These are phyloP conservation scores for Cynara cardunculus DNA, from an alignment of 129 eudicot genomes.

Conservation along the genomic window DNA sequence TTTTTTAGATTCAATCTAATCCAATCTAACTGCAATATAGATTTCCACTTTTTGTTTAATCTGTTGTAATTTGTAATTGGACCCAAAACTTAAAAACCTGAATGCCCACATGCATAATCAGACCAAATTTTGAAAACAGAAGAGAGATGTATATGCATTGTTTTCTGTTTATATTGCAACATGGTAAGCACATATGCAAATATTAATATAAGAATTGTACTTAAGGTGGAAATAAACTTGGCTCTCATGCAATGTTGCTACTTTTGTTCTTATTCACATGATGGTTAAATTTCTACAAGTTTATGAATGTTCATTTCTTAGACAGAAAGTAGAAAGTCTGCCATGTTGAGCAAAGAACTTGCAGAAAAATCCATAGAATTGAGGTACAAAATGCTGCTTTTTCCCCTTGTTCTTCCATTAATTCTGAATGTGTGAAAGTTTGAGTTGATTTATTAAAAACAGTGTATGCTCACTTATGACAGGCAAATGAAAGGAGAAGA, in stretches of 20 bases:
- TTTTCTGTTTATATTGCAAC: background rate
- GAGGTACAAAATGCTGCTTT: conserved; percentile 12
- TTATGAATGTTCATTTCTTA: conserved; percentile 17
- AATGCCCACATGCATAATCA: background rate
- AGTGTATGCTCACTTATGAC: background rate
- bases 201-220: background rate
- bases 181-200: background rate
- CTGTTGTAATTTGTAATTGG: too few relatives aligned
- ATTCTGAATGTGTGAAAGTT: background rate
- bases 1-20: too few relatives aligned
- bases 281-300: background rate
- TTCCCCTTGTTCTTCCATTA: background rate
- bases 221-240: background rate
- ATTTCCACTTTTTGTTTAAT: background rate
- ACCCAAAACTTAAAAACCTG: background rate
- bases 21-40: too few relatives aligned
- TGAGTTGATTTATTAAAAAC: background rate
- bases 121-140: background rate
- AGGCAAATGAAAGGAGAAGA: conserved; percentile 38
- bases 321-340: conserved; percentile 11
- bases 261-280: background rate
- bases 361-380: conserved; percentile 23
- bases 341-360: conserved; percentile 28
- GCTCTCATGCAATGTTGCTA: background rate
- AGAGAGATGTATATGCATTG: background rate